These are phyloP conservation scores for Colletotrichum ledebouriae DNA, from an alignment of 2,329 filamentous ascomycete genomes.

Conservation along the genomic window DNA sequence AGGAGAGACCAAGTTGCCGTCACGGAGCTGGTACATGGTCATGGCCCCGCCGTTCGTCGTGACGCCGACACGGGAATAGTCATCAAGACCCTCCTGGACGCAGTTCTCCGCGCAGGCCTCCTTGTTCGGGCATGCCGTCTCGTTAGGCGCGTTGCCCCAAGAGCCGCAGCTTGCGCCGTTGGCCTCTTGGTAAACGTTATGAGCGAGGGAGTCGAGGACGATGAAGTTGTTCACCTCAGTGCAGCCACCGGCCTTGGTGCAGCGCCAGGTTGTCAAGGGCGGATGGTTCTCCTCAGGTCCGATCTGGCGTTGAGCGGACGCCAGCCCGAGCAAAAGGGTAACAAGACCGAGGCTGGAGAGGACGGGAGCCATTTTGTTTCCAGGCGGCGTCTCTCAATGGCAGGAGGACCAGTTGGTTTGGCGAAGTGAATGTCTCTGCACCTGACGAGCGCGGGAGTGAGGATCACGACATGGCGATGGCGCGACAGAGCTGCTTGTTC, in stretches of 20 bases:
- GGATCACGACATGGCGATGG: background rate
- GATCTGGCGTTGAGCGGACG: constrained; percentile 56
- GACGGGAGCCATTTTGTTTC: constrained; percentile 32
- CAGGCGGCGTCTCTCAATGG: background rate
- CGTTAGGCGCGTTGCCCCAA: constrained; percentile 54
- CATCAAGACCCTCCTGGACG: constrained; percentile 62
- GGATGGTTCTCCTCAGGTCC: constrained; percentile 62
- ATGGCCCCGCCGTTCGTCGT: constrained; percentile 50
- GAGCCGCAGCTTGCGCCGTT: constrained; percentile 51
- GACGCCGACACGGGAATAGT: constrained; percentile 58
- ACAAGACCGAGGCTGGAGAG: constrained; percentile 33
- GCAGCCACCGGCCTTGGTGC: constrained; percentile 64
- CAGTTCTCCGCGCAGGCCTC: constrained; percentile 67
- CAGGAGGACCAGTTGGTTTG: background rate
- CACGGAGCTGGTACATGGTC: constrained; percentile 48
- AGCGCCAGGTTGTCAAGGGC: constrained; percentile 64
- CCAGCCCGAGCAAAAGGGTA: constrained; percentile 46
- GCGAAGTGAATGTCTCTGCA: constrained; percentile 1
- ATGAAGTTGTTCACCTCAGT: constrained; percentile 60
- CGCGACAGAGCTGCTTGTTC: background rate
- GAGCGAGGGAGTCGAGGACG: constrained; percentile 63
- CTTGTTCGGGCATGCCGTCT: constrained; percentile 62
- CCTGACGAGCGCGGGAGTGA: background rate
- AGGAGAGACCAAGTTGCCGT: constrained; percentile 49
- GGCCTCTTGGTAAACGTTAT: constrained; percentile 59